Conservation (phyloP, 176 grass and related monocot genomes). For the Oryza glumipatula region DNA sequence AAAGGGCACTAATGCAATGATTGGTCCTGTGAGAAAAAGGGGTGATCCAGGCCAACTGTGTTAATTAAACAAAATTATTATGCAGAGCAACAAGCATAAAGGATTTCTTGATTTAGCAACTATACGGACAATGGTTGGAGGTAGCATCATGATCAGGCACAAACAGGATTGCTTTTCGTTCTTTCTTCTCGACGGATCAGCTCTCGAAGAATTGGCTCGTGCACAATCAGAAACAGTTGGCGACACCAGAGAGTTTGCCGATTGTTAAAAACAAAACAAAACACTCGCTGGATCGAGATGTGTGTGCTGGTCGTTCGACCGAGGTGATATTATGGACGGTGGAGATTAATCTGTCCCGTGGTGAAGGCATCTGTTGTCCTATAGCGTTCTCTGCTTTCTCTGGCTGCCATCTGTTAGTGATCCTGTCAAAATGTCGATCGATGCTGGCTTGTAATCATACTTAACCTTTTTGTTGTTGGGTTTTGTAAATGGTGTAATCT, state of each 20-base stretch:
- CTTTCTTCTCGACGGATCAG: neutral
- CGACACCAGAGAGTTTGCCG: neutral
- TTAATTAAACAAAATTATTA: neutral
- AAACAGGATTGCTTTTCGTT: neutral
- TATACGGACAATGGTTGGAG: neutral
- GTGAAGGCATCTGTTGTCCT: neutral
- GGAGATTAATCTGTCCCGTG: constrained; percentile 17
- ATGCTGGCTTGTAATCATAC: constrained; percentile 22
- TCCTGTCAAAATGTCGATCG: constrained; percentile 48
- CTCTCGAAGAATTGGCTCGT: neutral
- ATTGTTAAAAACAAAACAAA: too few species aligned
- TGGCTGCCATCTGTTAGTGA: constrained; percentile 29
- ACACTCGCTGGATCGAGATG: neutral
- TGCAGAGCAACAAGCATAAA: neutral
- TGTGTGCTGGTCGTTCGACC: neutral
- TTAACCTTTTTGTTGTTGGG: constrained; percentile 15
- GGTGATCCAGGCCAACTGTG: neutral
- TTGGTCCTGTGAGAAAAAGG: neutral
- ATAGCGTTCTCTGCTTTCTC: neutral
- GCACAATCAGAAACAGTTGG: neutral
- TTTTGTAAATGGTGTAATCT: constrained; percentile 5
- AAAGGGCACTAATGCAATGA: neutral
- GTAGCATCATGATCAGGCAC: neutral
- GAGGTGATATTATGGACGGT: constrained; percentile 33
- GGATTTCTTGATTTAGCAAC: constrained; percentile 37